phyloP scores from a whole-genome alignment of 1,284 basidiomycete species.

The Sporisorium exsertum region DNA sequence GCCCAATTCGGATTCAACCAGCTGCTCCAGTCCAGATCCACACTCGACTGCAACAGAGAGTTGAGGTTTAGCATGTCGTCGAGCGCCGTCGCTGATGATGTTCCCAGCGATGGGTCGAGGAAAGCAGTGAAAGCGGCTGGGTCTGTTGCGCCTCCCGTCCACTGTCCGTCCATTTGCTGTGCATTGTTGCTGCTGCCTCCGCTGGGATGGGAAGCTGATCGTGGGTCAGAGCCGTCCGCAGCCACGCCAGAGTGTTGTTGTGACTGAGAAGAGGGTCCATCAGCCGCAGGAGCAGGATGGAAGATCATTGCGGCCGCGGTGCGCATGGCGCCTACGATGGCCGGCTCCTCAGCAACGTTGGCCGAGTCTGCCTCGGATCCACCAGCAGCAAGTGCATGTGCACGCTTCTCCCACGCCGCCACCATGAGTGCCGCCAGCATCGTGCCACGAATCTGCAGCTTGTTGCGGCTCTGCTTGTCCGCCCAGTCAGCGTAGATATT shows the following conservation, averaged over 20 bases:
- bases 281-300: neutral
- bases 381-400: conserved; percentile 5
- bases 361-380: neutral
- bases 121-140: neutral
- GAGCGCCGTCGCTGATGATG: neutral
- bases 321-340: conserved; percentile 18
- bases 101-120: neutral
- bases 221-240: neutral
- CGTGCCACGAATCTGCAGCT: conserved; percentile 11
- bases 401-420: conserved; percentile 27
- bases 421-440: conserved; percentile 24
- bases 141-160: neutral
- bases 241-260: neutral
- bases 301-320: neutral
- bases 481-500: conserved; percentile 7
- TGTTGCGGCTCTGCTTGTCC: neutral
- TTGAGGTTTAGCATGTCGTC: conserved; percentile 22
- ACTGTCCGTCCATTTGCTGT: neutral
- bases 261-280: neutral
- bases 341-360: conserved; percentile 1
- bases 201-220: neutral
- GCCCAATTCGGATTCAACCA: conserved; percentile 17
- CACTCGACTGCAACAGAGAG: conserved; percentile 23
- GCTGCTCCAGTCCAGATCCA: conserved; percentile 27
- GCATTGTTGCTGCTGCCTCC: neutral